A percentile compares a stretch with the other conserved stretches of the same genome.
Evolutionary conservation across 768 basidiomycete species (phyloP).

Genomic region (Pilatotrama ljubarskyi): DNA sequence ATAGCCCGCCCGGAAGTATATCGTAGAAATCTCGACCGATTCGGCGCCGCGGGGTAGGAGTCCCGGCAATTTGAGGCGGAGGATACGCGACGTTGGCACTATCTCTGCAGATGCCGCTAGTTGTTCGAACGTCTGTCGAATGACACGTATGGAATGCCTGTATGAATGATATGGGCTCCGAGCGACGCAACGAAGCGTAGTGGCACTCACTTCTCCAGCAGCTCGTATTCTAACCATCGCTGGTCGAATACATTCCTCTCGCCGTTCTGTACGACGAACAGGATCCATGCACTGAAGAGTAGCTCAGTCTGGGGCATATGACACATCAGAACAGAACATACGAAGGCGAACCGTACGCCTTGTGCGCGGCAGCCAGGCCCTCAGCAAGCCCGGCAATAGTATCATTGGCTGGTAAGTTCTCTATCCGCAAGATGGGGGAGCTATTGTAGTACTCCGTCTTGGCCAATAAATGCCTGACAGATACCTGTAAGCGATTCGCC

Average conservation of each 20-base stretch:
- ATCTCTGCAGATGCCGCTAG: conserved; percentile 61
- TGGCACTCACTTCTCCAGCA: conserved; percentile 68
- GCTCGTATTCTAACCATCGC: conserved; percentile 81
- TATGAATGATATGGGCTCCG: not conserved
- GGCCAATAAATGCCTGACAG: conserved; percentile 60
- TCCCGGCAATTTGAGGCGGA: conserved; percentile 41
- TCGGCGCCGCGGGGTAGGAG: conserved; percentile 35
- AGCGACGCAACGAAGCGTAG: not conserved
- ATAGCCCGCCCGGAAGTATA: conserved; percentile 93
- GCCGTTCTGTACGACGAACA: conserved; percentile 87
- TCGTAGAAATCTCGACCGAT: conserved; percentile 72
- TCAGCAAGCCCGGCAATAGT: conserved; percentile 67
- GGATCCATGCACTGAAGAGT: conserved; percentile 50
- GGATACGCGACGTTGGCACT: conserved; percentile 40
- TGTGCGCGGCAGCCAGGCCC: conserved; percentile 81
- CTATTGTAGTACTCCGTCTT: conserved; percentile 67
- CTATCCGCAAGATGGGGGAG: conserved; percentile 50
- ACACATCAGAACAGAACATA: conserved; percentile 32
- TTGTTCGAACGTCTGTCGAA: conserved; percentile 76
- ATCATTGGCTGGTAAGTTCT: conserved; percentile 72
- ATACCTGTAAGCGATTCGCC: not conserved
- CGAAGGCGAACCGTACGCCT: conserved; percentile 62
- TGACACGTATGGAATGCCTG: conserved; percentile 73
- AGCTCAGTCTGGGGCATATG: not conserved
- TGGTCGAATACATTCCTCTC: conserved; percentile 98